Evolutionary conservation across 192 early-diverging fungal species (phyloP).

Genomic region (Entomortierella lignicola): DNA sequence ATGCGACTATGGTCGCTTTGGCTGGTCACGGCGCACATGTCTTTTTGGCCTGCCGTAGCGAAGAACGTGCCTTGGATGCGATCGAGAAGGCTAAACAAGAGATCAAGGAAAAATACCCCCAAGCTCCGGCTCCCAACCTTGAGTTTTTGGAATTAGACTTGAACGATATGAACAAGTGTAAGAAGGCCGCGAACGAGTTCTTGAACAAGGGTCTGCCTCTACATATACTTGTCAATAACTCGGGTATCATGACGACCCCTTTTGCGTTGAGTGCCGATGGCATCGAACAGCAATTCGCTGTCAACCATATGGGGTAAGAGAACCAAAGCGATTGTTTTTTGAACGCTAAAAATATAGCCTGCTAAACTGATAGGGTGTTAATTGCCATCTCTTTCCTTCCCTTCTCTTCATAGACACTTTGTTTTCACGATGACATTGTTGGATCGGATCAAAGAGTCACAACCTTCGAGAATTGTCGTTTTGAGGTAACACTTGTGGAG

Average conservation of each 20-base stretch:
- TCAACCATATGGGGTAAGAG: conserved; percentile 59
- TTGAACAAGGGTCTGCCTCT: conserved; percentile 48
- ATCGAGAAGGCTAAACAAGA: conserved; percentile 28
- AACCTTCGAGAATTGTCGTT: conserved; percentile 58
- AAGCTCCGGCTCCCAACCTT: conserved; percentile 21
- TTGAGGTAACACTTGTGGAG: too few relatives aligned
- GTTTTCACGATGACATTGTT: conserved; percentile 53
- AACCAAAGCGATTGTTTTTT: not conserved
- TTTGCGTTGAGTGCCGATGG: conserved; percentile 50
- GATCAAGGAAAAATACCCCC: conserved; percentile 29
- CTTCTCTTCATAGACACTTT: conserved; percentile 14
- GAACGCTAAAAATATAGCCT: too few relatives aligned
- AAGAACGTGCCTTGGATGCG: conserved; percentile 8
- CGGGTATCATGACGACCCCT: conserved; percentile 43
- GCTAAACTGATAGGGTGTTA: too few relatives aligned
- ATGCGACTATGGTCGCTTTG: conserved; percentile 25
- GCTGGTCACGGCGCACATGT: conserved; percentile 36
- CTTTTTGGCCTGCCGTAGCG: conserved; percentile 31
- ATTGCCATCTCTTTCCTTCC: not conserved
- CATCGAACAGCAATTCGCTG: conserved; percentile 58
- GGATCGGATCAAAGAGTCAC: conserved; percentile 37
- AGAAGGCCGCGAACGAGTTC: conserved; percentile 43
- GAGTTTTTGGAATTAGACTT: conserved; percentile 53
- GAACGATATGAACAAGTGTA: conserved; percentile 11
- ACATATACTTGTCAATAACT: conserved; percentile 62